These are phyloP conservation scores for Mariannaea elegans DNA, from an alignment of 2,329 filamentous ascomycete species.

Conservation along the genomic window DNA sequence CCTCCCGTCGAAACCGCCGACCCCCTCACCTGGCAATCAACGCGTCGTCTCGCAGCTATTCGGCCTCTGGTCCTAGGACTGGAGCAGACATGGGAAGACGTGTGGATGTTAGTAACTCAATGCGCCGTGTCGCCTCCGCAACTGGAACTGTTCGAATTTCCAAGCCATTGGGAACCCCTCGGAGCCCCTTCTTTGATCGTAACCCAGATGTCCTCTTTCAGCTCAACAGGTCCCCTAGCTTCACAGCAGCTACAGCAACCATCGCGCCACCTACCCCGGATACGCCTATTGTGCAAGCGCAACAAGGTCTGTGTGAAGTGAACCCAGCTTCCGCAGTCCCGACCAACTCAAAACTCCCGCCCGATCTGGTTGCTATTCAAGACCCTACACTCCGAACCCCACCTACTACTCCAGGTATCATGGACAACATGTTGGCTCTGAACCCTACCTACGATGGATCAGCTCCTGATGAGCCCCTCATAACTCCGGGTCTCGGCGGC, in stretches of 20 bases:
- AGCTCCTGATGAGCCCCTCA: constrained; percentile 57
- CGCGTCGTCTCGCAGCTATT: constrained; percentile 55
- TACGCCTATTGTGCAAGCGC: constrained; percentile 54
- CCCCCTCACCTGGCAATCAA: constrained; percentile 57
- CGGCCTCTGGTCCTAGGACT: constrained; percentile 55
- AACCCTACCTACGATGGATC: constrained; percentile 51
- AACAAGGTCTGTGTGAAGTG: constrained; percentile 51
- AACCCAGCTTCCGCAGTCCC: constrained; percentile 47
- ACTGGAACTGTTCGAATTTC: constrained; percentile 51
- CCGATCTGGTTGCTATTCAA: constrained; percentile 43
- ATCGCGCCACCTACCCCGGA: constrained; percentile 60
- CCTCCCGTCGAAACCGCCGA: constrained; percentile 58
- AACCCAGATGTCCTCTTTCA: constrained; percentile 57
- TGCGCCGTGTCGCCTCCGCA: constrained; percentile 64
- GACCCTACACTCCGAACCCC: constrained; percentile 62
- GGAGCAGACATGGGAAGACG: constrained; percentile 57
- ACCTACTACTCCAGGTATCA: constrained; percentile 61
- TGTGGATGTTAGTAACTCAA: constrained; percentile 56
- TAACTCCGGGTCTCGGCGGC: constrained; percentile 56
- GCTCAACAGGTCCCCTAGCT: constrained; percentile 53
- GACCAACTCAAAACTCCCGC: constrained; percentile 42
- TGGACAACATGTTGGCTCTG: constrained; percentile 52
- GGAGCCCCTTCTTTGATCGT: constrained; percentile 53
- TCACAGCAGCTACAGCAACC: constrained; percentile 48
- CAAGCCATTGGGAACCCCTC: constrained; percentile 44